Evolutionary conservation across 2,329 filamentous ascomycete genomes (phyloP).

Genomic region (Emericellopsis atlantica): DNA sequence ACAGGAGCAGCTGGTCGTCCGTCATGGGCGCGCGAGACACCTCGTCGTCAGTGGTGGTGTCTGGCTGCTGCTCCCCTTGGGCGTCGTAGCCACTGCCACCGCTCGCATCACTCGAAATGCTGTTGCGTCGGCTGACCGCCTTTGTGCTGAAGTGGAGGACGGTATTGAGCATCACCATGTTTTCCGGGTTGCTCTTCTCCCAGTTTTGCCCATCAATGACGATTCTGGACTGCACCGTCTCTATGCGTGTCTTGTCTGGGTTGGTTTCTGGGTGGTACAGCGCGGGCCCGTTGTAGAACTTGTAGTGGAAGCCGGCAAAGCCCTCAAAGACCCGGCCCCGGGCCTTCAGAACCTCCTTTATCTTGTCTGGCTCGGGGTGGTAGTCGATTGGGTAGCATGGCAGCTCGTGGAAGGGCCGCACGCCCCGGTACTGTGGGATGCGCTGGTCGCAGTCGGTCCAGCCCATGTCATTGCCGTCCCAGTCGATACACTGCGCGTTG

Average conservation of each 20-base stretch:
- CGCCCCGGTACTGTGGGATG: slow-evolving; percentile 28
- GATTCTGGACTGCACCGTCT: slow-evolving; percentile 16
- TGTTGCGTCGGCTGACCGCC: not conserved
- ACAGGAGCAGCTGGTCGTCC: slow-evolving; percentile 26
- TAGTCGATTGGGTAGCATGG: slow-evolving; percentile 29
- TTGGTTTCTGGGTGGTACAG: slow-evolving; percentile 12
- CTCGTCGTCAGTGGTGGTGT: not conserved
- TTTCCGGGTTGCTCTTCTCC: slow-evolving; percentile 10
- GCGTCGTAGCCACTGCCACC: not conserved
- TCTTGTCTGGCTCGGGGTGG: slow-evolving; percentile 23
- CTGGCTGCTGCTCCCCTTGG: not conserved
- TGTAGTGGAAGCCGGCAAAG: slow-evolving; percentile 33
- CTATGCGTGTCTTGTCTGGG: slow-evolving; percentile 9
- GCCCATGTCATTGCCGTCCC: slow-evolving; percentile 33
- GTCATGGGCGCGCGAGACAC: slow-evolving; percentile 33
- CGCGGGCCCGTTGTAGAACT: slow-evolving; percentile 27
- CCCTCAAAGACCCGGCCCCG: slow-evolving; percentile 31
- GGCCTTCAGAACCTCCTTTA: slow-evolving; percentile 19
- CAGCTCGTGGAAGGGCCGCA: slow-evolving; percentile 27
- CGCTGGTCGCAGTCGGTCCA: slow-evolving; percentile 18
- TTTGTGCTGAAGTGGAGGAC: not conserved
- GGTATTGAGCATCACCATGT: slow-evolving; percentile 33
- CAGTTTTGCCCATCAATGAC: slow-evolving; percentile 17
- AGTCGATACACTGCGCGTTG: slow-evolving; percentile 29
- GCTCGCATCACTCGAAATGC: not conserved